phyloP scores from a whole-genome alignment of 2,329 filamentous ascomycete species.

The Penicillium sp. region DNA sequence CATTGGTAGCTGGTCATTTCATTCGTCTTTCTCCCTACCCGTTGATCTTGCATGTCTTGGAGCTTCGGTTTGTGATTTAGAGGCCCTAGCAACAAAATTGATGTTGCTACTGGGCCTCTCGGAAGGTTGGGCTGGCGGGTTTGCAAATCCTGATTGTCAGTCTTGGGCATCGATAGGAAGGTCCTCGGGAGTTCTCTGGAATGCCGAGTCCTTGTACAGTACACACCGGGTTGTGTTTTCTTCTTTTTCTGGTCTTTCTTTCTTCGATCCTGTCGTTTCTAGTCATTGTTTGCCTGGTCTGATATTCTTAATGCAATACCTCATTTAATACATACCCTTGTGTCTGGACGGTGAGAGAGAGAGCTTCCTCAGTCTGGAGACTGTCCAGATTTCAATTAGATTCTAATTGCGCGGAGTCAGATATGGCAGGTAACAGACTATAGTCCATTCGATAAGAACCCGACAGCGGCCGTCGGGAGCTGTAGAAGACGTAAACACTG shows the following conservation, averaged over 20 bases:
- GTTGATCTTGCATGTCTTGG: slow-evolving; percentile 32
- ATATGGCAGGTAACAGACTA: no score
- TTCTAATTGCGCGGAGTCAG: no score
- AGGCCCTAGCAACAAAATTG: slow-evolving; percentile 6
- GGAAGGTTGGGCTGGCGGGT: slow-evolving; percentile 15
- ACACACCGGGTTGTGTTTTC: slow-evolving; percentile 20
- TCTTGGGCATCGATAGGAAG: slow-evolving; percentile 16
- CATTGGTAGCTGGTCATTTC: background rate
- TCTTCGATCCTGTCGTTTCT: slow-evolving; percentile 11
- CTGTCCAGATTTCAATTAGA: no score
- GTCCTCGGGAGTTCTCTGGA: slow-evolving; percentile 11
- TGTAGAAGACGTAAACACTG: background rate
- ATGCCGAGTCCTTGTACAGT: slow-evolving; percentile 20
- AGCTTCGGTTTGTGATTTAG: slow-evolving; percentile 28
- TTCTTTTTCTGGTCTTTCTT: slow-evolving; percentile 11
- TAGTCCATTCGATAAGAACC: background rate
- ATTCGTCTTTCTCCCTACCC: slow-evolving; percentile 14
- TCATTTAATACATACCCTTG: slow-evolving; percentile 23
- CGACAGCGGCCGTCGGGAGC: background rate
- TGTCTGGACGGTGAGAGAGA: background rate
- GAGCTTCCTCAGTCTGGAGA: background rate
- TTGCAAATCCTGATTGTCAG: slow-evolving; percentile 18
- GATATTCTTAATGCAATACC: slow-evolving; percentile 13
- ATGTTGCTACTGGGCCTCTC: slow-evolving; percentile 5
- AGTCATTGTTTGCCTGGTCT: slow-evolving; percentile 3